Evolutionary conservation across 208 protist species (phyloP).

Genomic region (Trichomonas vaginalis): DNA sequence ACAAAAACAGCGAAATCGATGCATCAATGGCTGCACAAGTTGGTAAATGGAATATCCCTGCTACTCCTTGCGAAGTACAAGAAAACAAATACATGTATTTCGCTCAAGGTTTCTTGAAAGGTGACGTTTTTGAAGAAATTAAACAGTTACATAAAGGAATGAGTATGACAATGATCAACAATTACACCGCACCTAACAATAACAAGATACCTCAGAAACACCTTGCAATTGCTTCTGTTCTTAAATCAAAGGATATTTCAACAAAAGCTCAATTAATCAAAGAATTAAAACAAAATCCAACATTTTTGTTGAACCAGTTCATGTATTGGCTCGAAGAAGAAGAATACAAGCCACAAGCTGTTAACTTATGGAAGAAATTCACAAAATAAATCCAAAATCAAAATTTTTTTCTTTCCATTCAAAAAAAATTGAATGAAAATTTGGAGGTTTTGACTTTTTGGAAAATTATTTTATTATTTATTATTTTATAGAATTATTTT

Average conservation of each 20-base stretch:
- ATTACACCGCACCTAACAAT: not conserved
- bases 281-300: not conserved
- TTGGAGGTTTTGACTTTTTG: no score
- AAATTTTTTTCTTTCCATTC: no score
- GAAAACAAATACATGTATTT: not conserved
- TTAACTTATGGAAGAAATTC: not conserved
- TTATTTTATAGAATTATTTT: no score
- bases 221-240: not conserved
- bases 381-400: not conserved
- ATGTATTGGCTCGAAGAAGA: not conserved
- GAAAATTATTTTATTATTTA: no score
- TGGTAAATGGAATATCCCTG: not conserved
- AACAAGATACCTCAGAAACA: not conserved
- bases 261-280: not conserved
- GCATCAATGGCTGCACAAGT: not conserved
- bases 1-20: not conserved
- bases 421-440: no score
- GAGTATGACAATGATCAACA: not conserved
- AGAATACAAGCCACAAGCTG: not conserved
- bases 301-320: not conserved
- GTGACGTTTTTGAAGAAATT: not conserved
- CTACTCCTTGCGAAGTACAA: not conserved
- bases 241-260: not conserved
- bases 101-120: not conserved
- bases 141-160: not conserved